Evolutionary conservation across 257 asterid genomes (phyloP).

Genomic region (Cinchona pubescens): DNA sequence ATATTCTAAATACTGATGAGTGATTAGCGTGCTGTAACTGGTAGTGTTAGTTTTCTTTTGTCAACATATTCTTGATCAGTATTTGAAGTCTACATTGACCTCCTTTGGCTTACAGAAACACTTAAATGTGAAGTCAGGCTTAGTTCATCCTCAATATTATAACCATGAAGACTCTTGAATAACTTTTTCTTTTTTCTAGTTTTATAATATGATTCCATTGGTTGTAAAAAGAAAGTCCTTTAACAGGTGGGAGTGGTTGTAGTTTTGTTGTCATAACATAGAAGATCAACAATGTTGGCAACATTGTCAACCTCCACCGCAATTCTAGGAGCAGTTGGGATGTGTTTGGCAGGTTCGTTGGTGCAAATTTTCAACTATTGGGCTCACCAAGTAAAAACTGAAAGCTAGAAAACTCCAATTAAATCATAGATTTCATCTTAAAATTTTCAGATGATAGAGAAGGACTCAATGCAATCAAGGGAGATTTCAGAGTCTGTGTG

Average conservation of each 20-base stretch:
- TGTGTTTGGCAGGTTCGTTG: conserved; percentile 1
- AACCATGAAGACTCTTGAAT: conserved; percentile 25
- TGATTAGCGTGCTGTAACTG: background rate
- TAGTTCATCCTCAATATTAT: conserved; percentile 4
- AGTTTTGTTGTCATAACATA: conserved; percentile 41
- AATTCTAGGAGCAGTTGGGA: conserved; percentile 63
- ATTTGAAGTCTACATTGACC: conserved; percentile 16
- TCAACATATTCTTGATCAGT: background rate
- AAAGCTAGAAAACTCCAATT: background rate
- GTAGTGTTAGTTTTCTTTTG: conserved; percentile 2
- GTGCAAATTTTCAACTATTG: conserved; percentile 9
- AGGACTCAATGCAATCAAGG: conserved; percentile 37
- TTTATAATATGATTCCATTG: conserved; percentile 12
- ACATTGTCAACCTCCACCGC: conserved; percentile 43
- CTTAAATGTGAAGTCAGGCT: conserved; percentile 13
- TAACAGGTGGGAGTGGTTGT: conserved; percentile 75
- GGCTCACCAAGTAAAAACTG: background rate
- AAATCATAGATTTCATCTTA: background rate
- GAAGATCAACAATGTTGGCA: conserved; percentile 28
- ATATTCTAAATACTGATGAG: background rate
- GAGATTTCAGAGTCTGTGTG: conserved; percentile 29
- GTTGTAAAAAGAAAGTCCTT: conserved; percentile 37
- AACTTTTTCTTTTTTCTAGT: conserved; percentile 14
- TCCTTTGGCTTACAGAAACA: background rate
- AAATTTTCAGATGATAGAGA: background rate